Conservation (phyloP, 179 eudicot species). For the Actinidia arguta region DNA sequence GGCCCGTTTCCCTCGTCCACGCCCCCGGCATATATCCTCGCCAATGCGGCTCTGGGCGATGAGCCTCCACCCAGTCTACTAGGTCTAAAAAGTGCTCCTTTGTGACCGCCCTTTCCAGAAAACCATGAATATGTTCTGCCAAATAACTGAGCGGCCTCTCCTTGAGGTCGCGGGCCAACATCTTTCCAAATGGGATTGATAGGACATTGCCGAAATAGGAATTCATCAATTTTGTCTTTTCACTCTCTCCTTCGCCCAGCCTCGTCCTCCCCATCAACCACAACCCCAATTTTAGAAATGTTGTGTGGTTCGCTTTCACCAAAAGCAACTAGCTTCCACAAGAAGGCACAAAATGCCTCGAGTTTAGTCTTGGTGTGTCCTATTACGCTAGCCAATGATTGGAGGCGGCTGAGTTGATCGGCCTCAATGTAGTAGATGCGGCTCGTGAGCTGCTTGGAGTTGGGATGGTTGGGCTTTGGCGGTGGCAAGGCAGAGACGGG, state of each 20-base stretch:
- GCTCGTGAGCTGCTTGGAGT: constrained; percentile 24
- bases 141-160: constrained; percentile 28
- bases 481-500: constrained; percentile 36
- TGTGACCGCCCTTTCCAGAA: constrained; percentile 27
- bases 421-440: constrained; percentile 46
- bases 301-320: neutral
- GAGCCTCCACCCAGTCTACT: constrained; percentile 26
- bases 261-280: constrained; percentile 44
- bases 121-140: constrained; percentile 29
- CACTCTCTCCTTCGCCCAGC: constrained; percentile 27
- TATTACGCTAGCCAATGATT: constrained; percentile 16
- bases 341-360: constrained; percentile 33
- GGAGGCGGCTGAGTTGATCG: constrained; percentile 32
- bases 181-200: constrained; percentile 40
- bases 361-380: constrained; percentile 33
- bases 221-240: constrained; percentile 23
- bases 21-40: neutral
- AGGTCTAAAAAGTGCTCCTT: constrained; percentile 34
- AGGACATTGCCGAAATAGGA: constrained; percentile 51
- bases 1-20: neutral
- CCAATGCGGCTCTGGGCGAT: neutral
- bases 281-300: constrained; percentile 39
- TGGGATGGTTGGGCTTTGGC: neutral
- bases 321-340: constrained; percentile 37
- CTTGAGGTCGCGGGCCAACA: neutral